Evolutionary conservation across 768 basidiomycete species (phyloP).

Genomic region (Mycena vulgaris): DNA sequence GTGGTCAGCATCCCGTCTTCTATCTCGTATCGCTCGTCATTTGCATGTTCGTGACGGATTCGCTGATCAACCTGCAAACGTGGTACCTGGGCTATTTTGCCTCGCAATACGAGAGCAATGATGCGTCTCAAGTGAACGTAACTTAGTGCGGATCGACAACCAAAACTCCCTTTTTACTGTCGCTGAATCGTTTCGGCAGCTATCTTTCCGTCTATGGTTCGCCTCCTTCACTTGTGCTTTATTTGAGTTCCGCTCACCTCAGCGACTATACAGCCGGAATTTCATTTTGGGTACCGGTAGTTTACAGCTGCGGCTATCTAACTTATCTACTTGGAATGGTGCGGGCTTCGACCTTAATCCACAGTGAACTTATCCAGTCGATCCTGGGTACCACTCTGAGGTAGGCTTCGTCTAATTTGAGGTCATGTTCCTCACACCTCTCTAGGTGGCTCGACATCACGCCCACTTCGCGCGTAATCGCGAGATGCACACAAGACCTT

Average conservation of each 20-base stretch:
- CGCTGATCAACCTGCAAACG: constrained; percentile 31
- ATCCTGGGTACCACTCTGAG: constrained; percentile 63
- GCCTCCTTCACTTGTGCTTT: background rate
- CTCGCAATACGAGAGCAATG: constrained; percentile 37
- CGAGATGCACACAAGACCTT: constrained; percentile 66
- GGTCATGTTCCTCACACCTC: background rate
- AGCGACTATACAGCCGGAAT: constrained; percentile 37
- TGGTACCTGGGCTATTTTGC: constrained; percentile 41
- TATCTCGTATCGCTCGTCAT: constrained; percentile 36
- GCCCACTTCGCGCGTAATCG: constrained; percentile 65
- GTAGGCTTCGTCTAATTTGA: constrained; percentile 36
- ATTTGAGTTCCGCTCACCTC: background rate
- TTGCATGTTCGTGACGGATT: constrained; percentile 28
- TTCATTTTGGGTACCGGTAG: constrained; percentile 39
- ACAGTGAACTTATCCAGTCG: constrained; percentile 54
- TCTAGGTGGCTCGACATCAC: constrained; percentile 66
- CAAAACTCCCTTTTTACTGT: background rate
- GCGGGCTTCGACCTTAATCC: constrained; percentile 59
- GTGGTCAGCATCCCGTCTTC: constrained; percentile 32
- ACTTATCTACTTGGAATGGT: constrained; percentile 55
- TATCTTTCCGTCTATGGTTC: constrained; percentile 56
- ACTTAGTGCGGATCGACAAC: constrained; percentile 29
- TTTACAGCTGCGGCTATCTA: constrained; percentile 47
- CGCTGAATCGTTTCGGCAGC: constrained; percentile 39
- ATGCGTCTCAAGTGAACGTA: constrained; percentile 32